Evolutionary conservation across 345 rosid genomes (phyloP).

Genomic region (Microthlaspi erraticum): DNA sequence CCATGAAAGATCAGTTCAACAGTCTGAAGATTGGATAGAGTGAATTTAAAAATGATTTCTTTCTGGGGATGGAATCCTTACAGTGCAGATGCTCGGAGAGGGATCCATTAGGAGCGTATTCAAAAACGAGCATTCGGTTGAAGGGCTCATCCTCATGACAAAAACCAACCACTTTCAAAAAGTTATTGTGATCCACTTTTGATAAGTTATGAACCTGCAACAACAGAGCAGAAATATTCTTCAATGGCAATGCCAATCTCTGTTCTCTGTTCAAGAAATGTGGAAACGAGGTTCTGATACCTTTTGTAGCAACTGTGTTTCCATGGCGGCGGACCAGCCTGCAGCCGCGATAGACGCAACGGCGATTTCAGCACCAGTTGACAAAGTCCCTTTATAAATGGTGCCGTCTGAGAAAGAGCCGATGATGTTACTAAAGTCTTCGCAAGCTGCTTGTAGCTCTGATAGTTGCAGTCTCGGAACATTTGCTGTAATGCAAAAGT

Average conservation of each 20-base stretch:
- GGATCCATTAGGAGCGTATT: conserved; percentile 96
- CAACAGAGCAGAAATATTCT: conserved; percentile 16
- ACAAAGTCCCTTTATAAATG: conserved; percentile 86
- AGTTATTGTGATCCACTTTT: conserved; percentile 89
- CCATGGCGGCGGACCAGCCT: conserved; percentile 75
- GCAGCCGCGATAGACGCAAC: conserved; percentile 59
- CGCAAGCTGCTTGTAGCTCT: conserved; percentile 92
- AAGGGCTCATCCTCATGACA: conserved; percentile 88
- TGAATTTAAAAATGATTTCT: background rate
- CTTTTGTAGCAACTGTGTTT: conserved; percentile 76
- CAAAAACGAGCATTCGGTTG: conserved; percentile 90
- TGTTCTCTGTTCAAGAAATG: conserved; percentile 10
- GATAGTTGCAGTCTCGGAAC: conserved; percentile 79
- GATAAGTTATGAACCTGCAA: conserved; percentile 79
- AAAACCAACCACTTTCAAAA: conserved; percentile 81
- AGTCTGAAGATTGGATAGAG: background rate
- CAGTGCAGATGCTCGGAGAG: conserved; percentile 93
- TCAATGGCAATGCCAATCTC: conserved; percentile 11
- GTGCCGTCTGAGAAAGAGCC: conserved; percentile 71
- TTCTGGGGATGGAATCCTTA: conserved; percentile 49
- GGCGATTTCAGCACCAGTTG: conserved; percentile 91
- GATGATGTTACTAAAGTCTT: conserved; percentile 94
- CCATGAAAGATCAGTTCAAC: conserved; percentile 18
- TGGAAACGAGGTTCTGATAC: conserved; percentile 45
- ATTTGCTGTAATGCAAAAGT: conserved; percentile 51